Conservation (phyloP, 768 basidiomycete species). For the Phlebiopsis gigantea region DNA sequence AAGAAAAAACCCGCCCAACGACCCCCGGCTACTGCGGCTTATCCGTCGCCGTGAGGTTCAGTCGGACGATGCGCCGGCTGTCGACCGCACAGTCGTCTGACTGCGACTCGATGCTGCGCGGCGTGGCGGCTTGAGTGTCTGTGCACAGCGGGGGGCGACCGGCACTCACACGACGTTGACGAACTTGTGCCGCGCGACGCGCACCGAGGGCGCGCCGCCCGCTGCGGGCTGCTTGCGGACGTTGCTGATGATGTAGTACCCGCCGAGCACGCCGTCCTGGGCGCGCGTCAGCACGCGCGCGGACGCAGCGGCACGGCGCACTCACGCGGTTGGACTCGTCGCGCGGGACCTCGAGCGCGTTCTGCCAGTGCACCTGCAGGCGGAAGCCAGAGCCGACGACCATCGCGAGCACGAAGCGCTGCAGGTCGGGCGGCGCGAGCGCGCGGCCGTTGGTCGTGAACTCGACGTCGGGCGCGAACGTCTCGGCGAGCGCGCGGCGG, state of each 20-base stretch:
- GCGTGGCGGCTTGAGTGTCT: background rate
- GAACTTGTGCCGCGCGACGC: slow-evolving; percentile 45
- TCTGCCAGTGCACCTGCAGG: slow-evolving; percentile 44
- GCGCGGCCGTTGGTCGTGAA: slow-evolving; percentile 41
- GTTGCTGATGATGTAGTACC: slow-evolving; percentile 47
- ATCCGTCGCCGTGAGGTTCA: slow-evolving; percentile 48
- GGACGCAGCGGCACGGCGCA: slow-evolving; percentile 3
- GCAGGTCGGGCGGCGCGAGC: slow-evolving; percentile 35
- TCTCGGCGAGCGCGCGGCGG: slow-evolving; percentile 36
- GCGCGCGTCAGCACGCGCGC: background rate
- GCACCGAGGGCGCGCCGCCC: slow-evolving; percentile 23
- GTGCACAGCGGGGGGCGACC: background rate
- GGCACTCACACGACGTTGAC: slow-evolving; percentile 43
- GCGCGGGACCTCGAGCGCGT: slow-evolving; percentile 38
- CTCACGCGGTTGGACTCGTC: slow-evolving; percentile 40
- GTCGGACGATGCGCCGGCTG: slow-evolving; percentile 43
- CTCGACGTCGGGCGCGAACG: slow-evolving; percentile 38
- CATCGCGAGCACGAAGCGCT: slow-evolving; percentile 37
- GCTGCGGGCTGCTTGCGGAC: slow-evolving; percentile 35
- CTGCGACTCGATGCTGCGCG: slow-evolving; percentile 38
- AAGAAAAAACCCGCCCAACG: background rate
- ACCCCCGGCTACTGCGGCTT: slow-evolving; percentile 13
- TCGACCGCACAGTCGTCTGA: slow-evolving; percentile 30
- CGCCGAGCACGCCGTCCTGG: slow-evolving; percentile 46
- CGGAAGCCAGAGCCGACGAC: slow-evolving; percentile 33